These are phyloP conservation scores for Dactylorhiza incarnata DNA, from an alignment of 106 monocot genomes.

Conservation along the genomic window DNA sequence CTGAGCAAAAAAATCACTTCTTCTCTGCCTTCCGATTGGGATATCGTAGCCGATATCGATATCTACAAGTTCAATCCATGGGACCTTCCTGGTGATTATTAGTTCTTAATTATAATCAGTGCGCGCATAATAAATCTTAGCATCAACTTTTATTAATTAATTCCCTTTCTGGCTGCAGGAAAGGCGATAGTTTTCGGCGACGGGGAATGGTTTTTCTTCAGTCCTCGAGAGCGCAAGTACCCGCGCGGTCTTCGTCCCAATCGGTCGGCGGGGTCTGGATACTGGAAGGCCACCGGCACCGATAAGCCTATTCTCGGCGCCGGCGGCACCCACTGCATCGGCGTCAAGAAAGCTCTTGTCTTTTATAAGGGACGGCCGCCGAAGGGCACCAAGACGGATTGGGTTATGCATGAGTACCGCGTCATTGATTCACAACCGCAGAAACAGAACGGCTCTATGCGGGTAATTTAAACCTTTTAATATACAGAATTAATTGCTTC, in stretches of 20 bases:
- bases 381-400: constrained; percentile 6
- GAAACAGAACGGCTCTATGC: constrained; percentile 5
- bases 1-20: constrained; percentile 10
- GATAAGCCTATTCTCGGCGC: constrained; percentile 2
- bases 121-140: not conserved
- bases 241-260: not conserved
- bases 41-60: constrained; percentile 14
- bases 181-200: not conserved
- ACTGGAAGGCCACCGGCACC: constrained; percentile 9
- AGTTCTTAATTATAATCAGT: not conserved
- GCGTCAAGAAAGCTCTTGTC: constrained; percentile 9
- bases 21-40: not conserved
- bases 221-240: constrained; percentile 3
- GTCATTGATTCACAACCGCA: not conserved
- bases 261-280: not conserved
- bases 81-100: constrained; percentile 17
- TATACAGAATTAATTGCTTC: not conserved
- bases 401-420: constrained; percentile 11
- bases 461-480: not conserved
- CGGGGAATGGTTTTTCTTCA: constrained; percentile 7
- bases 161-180: not conserved
- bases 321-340: not conserved
- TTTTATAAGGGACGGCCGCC: constrained; percentile 9
- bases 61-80: constrained; percentile 22
- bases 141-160: not conserved